A percentile compares a stretch with the other conserved stretches of the same genome.
Conservation (phyloP, 1,284 basidiomycete species). For the Microbotryomycetes sp. region DNA sequence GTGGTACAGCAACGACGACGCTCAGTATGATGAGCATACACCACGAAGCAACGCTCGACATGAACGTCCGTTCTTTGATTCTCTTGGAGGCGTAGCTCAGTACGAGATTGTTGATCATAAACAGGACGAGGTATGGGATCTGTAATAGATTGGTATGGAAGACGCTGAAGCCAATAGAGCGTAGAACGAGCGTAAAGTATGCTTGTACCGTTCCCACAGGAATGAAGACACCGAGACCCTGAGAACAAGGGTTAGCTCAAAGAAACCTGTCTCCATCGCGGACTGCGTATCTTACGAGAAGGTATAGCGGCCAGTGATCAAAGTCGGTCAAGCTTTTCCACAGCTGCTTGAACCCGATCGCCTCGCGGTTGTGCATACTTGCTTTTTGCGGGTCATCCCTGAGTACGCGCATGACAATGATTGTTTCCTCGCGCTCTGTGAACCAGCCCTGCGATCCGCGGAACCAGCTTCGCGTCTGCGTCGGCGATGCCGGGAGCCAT, state of each 20-base stretch:
- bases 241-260: not conserved
- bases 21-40: conserved; percentile 23
- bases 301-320: conserved; percentile 44
- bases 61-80: conserved; percentile 31
- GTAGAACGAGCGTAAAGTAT: conserved; percentile 15
- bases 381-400: conserved; percentile 45
- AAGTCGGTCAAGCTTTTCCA: conserved; percentile 39
- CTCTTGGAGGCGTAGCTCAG: conserved; percentile 34
- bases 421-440: conserved; percentile 43
- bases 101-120: conserved; percentile 37
- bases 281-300: too few relatives aligned
- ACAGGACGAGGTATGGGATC: conserved; percentile 38
- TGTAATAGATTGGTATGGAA: conserved; percentile 42
- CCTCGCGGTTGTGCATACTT: conserved; percentile 46
- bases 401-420: conserved; percentile 45
- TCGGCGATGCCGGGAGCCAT: conserved; percentile 40
- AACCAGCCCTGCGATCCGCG: conserved; percentile 42
- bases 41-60: conserved; percentile 13
- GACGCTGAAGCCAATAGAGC: conserved; percentile 37
- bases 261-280: too few relatives aligned
- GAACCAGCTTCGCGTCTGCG: conserved; percentile 37
- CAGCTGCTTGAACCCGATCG: conserved; percentile 33
- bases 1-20: conserved; percentile 8
- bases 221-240: not conserved
- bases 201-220: conserved; percentile 10